Evolutionary conservation across 306 rosid species (phyloP).

Genomic region (Geum urbanum): DNA sequence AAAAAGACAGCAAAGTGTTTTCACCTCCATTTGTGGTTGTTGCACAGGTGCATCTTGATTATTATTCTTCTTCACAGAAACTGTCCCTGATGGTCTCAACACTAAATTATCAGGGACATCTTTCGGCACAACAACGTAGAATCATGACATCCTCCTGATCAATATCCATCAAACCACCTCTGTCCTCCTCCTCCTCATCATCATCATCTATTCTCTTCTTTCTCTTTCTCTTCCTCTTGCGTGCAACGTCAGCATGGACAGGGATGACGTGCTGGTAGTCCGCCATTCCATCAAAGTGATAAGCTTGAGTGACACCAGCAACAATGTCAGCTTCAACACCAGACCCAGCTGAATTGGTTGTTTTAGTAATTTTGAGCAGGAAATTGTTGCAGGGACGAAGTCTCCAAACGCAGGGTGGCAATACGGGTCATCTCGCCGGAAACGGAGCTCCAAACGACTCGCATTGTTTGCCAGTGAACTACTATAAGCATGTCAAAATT

Average conservation of each 20-base stretch:
- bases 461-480: conserved; percentile 40
- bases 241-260: conserved; percentile 67
- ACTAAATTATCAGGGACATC: conserved; percentile 77
- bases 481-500: conserved; percentile 45
- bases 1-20: too few relatives aligned
- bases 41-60: conserved; percentile 48
- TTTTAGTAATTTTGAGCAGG: conserved; percentile 64
- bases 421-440: conserved; percentile 80
- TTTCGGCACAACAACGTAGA: conserved; percentile 66
- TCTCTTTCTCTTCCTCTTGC: conserved; percentile 59
- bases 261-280: conserved; percentile 94
- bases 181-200: conserved; percentile 49
- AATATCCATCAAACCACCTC: conserved; percentile 50
- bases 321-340: conserved; percentile 52
- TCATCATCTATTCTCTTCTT: too few relatives aligned
- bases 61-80: conserved; percentile 49
- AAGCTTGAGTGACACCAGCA: conserved; percentile 58
- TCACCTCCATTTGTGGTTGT: conserved; percentile 61
- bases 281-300: conserved; percentile 76
- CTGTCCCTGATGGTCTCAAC: conserved; percentile 50
- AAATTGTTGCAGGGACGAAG: conserved; percentile 58
- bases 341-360: conserved; percentile 7
- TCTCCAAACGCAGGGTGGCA: conserved; percentile 88
- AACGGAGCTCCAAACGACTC: conserved; percentile 57
- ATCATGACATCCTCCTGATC: conserved; percentile 81